Percentiles rank a stretch among this genome's conserved stretches.
Conservation (phyloP, 2,329 filamentous ascomycete species). For the Penicillium sp. region DNA sequence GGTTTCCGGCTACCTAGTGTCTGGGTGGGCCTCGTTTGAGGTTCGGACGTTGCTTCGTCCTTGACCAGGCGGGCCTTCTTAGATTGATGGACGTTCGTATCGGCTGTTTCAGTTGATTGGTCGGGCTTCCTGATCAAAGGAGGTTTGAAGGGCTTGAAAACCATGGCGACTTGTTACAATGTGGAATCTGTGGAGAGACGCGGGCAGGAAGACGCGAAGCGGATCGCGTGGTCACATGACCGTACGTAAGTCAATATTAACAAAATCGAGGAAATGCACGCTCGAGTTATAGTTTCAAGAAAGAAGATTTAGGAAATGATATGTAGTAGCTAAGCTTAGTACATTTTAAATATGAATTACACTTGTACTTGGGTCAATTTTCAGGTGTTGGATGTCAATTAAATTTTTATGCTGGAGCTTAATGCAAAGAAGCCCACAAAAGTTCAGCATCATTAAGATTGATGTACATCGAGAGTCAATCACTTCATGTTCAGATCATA, state of each 20-base stretch:
- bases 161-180: conserved; percentile 31
- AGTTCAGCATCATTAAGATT: conserved; percentile 8
- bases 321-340: background rate
- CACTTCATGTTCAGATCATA: conserved; percentile 15
- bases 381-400: background rate
- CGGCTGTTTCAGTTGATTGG: background rate
- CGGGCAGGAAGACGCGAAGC: conserved; percentile 16
- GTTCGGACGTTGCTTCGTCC: conserved; percentile 15
- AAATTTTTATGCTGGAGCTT: conserved; percentile 9
- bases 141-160: conserved; percentile 50
- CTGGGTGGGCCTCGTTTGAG: conserved; percentile 10
- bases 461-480: conserved; percentile 14
- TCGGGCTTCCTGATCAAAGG: conserved; percentile 43
- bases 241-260: background rate
- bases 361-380: background rate
- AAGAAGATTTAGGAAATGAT: too few relatives aligned
- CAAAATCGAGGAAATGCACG: background rate
- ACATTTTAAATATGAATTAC: background rate
- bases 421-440: conserved; percentile 1
- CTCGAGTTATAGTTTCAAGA: background rate
- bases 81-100: conserved; percentile 23
- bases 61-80: conserved; percentile 42
- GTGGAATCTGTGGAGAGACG: background rate
- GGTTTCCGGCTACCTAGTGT: conserved; percentile 29
- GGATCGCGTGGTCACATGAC: conserved; percentile 28